These are phyloP conservation scores for Saturnispora ahearnii DNA, from an alignment of 805 yeast species.

Conservation along the genomic window DNA sequence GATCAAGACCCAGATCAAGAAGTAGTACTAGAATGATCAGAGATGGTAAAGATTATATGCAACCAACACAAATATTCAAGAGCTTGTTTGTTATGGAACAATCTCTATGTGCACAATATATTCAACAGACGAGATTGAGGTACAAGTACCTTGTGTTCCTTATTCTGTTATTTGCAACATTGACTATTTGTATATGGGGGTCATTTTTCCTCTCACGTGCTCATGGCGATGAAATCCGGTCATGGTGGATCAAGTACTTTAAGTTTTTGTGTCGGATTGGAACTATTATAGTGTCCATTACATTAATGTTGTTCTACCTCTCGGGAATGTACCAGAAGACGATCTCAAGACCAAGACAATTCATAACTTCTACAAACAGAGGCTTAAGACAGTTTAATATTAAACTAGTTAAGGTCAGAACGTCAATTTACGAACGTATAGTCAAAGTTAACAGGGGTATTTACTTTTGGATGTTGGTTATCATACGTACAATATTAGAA, in stretches of 20 bases:
- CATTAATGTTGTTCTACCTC: constrained; percentile 67
- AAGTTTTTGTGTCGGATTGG: constrained; percentile 42
- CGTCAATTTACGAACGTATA: constrained; percentile 10
- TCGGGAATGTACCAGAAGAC: constrained; percentile 88
- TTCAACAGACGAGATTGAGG: constrained; percentile 59
- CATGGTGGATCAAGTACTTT: constrained; percentile 21
- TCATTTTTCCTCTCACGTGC: not conserved
- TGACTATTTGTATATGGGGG: constrained; percentile 1
- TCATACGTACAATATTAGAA: not conserved
- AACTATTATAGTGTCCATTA: constrained; percentile 53
- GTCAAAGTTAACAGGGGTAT: not conserved
- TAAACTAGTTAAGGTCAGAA: constrained; percentile 56
- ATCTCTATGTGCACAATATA: constrained; percentile 70
- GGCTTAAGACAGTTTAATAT: constrained; percentile 80
- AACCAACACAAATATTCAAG: constrained; percentile 50
- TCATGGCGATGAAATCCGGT: not conserved
- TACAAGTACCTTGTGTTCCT: constrained; percentile 51
- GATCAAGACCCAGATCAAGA: constrained; percentile 10
- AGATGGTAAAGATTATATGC: constrained; percentile 6
- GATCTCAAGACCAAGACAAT: constrained; percentile 71
- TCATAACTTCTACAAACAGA: constrained; percentile 75
- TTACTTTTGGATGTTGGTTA: constrained; percentile 1
- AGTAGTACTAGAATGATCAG: not conserved
- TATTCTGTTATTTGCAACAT: constrained; percentile 30
- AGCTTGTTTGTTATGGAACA: constrained; percentile 81